Evolutionary conservation across 202 grass and related monocot species (phyloP), one percentile per base, ranked within the genome.

Genomic region (Schoenoplectus triqueter): DNA sequence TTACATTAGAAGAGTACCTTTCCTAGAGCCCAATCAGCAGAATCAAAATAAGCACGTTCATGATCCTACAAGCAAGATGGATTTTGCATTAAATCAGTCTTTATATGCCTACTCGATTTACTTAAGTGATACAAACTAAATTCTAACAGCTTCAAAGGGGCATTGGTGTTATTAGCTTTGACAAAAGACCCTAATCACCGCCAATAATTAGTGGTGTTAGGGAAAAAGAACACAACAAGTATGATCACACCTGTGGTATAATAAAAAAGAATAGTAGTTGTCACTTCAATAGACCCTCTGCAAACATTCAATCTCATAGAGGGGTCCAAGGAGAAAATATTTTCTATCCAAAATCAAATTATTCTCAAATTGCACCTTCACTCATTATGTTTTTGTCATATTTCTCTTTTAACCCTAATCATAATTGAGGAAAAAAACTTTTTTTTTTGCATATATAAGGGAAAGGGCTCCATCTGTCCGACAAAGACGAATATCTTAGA

Each of bases 21-120:
- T 78, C 95, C 95, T 90, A 98, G 67, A 88, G 95, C 92, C 92
- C 95, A 95, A 86, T 95, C 91, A 86, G 92, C 89, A 85, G 95
- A 95, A 93, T 95, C 95, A 83, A 95, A 95, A 66, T 92, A 98
- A 31, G 95, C 92, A 40, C 88, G 88, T 40, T 95, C 89, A 78
- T 95, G 92, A 62, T 98, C 91, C 95, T 97, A 85, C 44, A 84
- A 71, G 66, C 1, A 79, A 45, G 14, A 79, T 79, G 39, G 14
- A 7, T 79, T 31, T 8, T 61, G 15, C 54, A 79, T 79, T 79
- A 59, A 59, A 59, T 59, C 15, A 13, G 10, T 2, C 56, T 14
- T 59, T 59, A 14, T 14, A 59, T 59, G 56, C 9, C 2, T 59
- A 59, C 56, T 59, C 15, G 56, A 15, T 59, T 57, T n/a, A 59